Base-by-base conservation (phyloP, 495 filamentous ascomycete genomes). In the Xylaria acuta region DNA sequence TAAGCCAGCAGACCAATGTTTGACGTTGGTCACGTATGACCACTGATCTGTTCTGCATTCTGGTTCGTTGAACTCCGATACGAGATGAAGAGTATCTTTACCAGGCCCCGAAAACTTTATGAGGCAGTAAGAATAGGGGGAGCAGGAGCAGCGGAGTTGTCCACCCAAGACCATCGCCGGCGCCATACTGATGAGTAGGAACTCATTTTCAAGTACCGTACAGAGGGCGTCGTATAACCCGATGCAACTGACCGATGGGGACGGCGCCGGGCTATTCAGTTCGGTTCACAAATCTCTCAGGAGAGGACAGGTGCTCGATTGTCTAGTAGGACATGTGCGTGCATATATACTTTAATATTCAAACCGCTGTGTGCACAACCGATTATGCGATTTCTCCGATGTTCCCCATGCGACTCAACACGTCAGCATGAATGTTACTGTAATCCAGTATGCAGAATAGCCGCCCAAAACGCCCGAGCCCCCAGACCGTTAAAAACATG, bases 1-100 rank as follows among this genome's bases (percentile, higher is more conserved):
- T 62, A 18, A 76, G 71, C 27, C 77, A 79, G 30, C 75, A 79
- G 36, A 72, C 69, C 25, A 75, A 76, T 67, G 27, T n/a, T 41
- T 67, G 65, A 67, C 32, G 20, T 67, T 30, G 34, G 14, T 49
- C 43, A 53, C 30, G 20, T 38, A 66, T 43, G 25, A 32, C 38
- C 27, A 25, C 12, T n/a, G 20, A 16, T 25, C 41, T 14, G 9
- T 32, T 38, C 43, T 18, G 14, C 4, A 38, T 67, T 25, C 0
- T 6, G 8, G 16, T 25, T 32, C 63, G n/a, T 2, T 22, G 0
- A 47, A 41, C 27, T 47, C 27, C 5, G 25, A 65, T 9, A 41
- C 16, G 6, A 41, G 41, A 16, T 47, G 14, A 53, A 53, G 25
- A n/a, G 8, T n/a, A 25, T 1, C 7, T 11, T 38, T 25, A 53